Base-by-base conservation (phyloP, 176 grass and related monocot genomes). In the Cenchrus americanus region DNA sequence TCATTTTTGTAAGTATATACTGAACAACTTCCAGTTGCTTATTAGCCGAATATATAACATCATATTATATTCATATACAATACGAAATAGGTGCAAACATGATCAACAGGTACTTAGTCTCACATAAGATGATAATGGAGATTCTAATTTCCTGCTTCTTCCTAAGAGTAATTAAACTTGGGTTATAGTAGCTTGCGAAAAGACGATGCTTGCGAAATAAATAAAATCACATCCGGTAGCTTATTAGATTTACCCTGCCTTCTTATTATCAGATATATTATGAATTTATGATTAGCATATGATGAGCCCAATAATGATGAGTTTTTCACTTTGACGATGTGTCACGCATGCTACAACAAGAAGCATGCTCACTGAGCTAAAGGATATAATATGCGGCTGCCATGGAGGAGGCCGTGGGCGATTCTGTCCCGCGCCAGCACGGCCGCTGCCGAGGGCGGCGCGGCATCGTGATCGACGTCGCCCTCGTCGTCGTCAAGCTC, bases 391-490 rank as follows among this genome's bases (percentile, higher is more conserved):
- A 1, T 55, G 1, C 77, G 73, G 12, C 87, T 79, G 42, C 78
- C 83, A 23, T 93, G 89, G 19, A 94, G 80, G 76, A 97, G 59
- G 64, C 71, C 77, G 61, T 97, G 92, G 14, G 94, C 92, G 77
- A 97, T 92, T 43, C 6, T 80, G 55, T 94, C 94, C 52, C 94
- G 66, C 11, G 67, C 83, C 50, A 77, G 80, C 66, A 84, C 77
- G 8, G 87, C 83, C 10, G 79, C 65, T n/a, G 87, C 62, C 27
- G 87, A 43, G 57, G 79, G 44, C 79, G 79, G 43, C 75, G 78
- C 67, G 8, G 86, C 62, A 5, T 90, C 71, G 7, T 84, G 82
- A 18, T 75, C 21, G 18, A 85, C 71, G 60, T 42, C 76, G 22
- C 80, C 70, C 23, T 91, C 91, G 23, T 89, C 82, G 51, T 72